Conservation (phyloP, 2,329 filamentous ascomycete species). For the Sarocladium oryzae region DNA sequence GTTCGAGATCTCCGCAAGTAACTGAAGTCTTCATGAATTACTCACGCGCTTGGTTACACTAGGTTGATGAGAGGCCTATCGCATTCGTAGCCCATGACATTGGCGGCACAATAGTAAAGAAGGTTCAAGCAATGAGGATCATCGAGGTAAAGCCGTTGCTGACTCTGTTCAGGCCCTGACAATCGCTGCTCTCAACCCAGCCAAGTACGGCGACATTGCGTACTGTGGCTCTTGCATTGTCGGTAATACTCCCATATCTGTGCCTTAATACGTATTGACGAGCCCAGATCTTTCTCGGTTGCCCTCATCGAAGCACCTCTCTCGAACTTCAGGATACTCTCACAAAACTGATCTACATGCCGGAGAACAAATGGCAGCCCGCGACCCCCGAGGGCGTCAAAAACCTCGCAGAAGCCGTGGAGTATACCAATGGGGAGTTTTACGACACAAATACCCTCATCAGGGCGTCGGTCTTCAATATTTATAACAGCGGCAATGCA, state of each 20-base stretch:
- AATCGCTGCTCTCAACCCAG: constrained; percentile 1
- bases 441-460: not conserved
- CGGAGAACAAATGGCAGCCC: not conserved
- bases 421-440: constrained; percentile 6
- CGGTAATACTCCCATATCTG: not conserved
- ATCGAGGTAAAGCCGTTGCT: not conserved
- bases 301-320: not conserved
- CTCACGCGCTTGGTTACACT: not conserved
- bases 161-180: not conserved
- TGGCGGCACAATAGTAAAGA: constrained; percentile 4
- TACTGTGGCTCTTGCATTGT: not conserved
- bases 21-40: not conserved
- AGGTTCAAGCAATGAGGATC: not conserved
- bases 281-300: not conserved
- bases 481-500: not conserved
- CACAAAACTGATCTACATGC: constrained; percentile 1
- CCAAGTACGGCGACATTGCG: not conserved
- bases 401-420: not conserved
- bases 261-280: not conserved
- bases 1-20: no score
- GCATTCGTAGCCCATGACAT: constrained; percentile 2
- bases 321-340: not conserved
- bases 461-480: not conserved
- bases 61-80: not conserved
- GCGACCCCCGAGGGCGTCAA: not conserved